These are phyloP conservation scores for Garcia nutans DNA, from an alignment of 345 rosid species.

Conservation along the genomic window DNA sequence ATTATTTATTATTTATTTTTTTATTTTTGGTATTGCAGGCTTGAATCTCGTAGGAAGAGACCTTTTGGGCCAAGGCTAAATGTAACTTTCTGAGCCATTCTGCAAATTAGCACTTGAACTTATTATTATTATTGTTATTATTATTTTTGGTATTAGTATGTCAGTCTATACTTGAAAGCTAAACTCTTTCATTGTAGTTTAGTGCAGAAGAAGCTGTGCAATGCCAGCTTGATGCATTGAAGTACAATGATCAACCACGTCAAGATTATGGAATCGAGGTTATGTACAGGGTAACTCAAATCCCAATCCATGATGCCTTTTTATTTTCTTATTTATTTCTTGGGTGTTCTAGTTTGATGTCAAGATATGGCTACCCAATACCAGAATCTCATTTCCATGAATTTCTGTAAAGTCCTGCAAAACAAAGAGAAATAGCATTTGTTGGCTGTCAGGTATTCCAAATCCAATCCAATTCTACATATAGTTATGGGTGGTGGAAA, in stretches of 20 bases:
- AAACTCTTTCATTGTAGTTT: constrained; percentile 49
- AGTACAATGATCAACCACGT: constrained; percentile 81
- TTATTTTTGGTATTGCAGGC: constrained; percentile 48
- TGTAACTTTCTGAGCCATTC: constrained; percentile 38
- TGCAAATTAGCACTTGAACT: background rate
- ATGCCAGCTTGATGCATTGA: constrained; percentile 81
- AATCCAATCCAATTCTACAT: too few relatives aligned
- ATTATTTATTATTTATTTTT: background rate
- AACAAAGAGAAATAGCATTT: background rate
- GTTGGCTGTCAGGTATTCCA: too few relatives aligned
- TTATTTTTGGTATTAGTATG: background rate
- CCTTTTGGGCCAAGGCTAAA: constrained; percentile 86
- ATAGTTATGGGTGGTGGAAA: too few relatives aligned
- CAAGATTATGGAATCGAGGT: constrained; percentile 89
- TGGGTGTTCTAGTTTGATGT: background rate
- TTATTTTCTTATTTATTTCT: background rate
- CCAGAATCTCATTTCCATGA: background rate
- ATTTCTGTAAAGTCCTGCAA: background rate
- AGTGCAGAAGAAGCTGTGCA: constrained; percentile 85
- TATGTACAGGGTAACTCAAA: constrained; percentile 69
- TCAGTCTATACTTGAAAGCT: constrained; percentile 16
- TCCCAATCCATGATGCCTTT: background rate
- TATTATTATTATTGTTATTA: constrained; percentile 2
- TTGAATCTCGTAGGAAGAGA: constrained; percentile 78
- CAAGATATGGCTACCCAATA: background rate